Evolutionary conservation across 768 basidiomycete species (phyloP).

Genomic region (Krasilnikovozyma curviuscula): DNA sequence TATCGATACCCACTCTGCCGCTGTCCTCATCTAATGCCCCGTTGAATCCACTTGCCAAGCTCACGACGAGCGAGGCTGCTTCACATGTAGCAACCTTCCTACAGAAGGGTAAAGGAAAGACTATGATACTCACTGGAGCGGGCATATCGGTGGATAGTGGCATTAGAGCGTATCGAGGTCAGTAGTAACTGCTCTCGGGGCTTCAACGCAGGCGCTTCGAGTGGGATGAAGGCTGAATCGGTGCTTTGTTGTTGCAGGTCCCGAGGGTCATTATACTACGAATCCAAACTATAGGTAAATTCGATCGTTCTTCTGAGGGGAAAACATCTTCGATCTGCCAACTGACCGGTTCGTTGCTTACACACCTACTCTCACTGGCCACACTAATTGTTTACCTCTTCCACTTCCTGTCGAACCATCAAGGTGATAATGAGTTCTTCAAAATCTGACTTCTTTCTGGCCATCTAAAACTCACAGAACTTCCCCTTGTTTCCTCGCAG

Average conservation of each 20-base stretch:
- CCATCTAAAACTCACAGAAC: constrained; percentile 35
- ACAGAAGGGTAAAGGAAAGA: constrained; percentile 38
- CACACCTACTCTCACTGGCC: too few relatives aligned
- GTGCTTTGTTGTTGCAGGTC: constrained; percentile 12
- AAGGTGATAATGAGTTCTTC: constrained; percentile 54
- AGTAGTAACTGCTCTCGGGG: constrained; percentile 70
- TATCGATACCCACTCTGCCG: constrained; percentile 62
- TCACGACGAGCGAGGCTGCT: constrained; percentile 37
- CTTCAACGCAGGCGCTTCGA: constrained; percentile 60
- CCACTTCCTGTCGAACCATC: too few relatives aligned
- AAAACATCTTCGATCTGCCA: neutral
- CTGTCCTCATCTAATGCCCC: constrained; percentile 37
- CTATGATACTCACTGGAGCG: constrained; percentile 63
- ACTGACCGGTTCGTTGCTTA: constrained; percentile 24
- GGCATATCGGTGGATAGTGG: constrained; percentile 92
- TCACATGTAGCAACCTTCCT: constrained; percentile 49
- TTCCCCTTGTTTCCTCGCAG: neutral
- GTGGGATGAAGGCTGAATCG: neutral
- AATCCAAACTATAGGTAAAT: constrained; percentile 26
- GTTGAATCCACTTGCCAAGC: constrained; percentile 26
- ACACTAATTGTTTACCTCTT: too few relatives aligned
- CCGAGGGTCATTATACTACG: constrained; percentile 15
- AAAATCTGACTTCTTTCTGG: constrained; percentile 47
- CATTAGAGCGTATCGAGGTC: constrained; percentile 78
- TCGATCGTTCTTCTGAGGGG: neutral